phyloP scores from a whole-genome alignment of 1,284 basidiomycete species.

The Ganoderma resinaceum region DNA sequence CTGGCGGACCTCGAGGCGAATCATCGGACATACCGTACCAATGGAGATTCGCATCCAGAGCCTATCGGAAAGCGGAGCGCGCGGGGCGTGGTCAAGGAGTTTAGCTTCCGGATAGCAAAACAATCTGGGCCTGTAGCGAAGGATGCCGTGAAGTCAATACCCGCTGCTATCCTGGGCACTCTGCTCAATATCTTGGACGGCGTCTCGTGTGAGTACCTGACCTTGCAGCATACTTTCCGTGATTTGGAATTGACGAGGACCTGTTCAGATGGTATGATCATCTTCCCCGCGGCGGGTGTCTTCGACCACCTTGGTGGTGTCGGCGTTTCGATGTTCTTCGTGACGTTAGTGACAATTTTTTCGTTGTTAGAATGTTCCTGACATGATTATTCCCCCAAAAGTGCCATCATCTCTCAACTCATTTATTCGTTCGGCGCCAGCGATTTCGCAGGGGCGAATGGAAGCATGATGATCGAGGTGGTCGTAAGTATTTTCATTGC shows the following conservation, averaged over 20 bases:
- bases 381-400: conserved; percentile 28
- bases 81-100: conserved; percentile 19
- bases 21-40: conserved; percentile 31
- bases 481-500: conserved; percentile 65
- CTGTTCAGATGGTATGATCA: conserved; percentile 79
- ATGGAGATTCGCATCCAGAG: conserved; percentile 24
- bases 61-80: conserved; percentile 29
- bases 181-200: conserved; percentile 95
- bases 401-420: conserved; percentile 83
- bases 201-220: conserved; percentile 74
- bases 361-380: neutral
- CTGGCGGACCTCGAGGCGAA: conserved; percentile 38
- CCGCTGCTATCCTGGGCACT: conserved; percentile 87
- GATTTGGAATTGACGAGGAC: neutral
- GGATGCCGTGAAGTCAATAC: conserved; percentile 62
- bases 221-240: too few species aligned
- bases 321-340: conserved; percentile 96
- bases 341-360: conserved; percentile 59
- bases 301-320: conserved; percentile 87
- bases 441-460: conserved; percentile 90
- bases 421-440: conserved; percentile 89
- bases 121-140: conserved; percentile 28
- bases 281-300: conserved; percentile 86
- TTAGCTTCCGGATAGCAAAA: conserved; percentile 16
- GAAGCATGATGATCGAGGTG: conserved; percentile 99